Conservation (phyloP, 176 grass and related monocot species). For the Otatea glauca region DNA sequence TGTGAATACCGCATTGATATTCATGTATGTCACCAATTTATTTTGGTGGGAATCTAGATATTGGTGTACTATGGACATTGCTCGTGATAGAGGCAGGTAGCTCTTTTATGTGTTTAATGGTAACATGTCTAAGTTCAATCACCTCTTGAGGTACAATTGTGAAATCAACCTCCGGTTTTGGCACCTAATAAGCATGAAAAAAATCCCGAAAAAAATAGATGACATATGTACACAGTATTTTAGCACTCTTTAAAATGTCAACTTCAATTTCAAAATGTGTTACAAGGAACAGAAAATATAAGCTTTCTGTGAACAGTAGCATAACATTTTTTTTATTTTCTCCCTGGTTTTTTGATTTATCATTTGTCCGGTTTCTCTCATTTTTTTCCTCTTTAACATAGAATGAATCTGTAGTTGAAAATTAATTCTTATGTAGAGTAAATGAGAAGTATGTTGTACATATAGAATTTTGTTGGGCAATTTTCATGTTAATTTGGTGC, state of each 20-base stretch:
- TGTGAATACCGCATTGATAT: slow-evolving; percentile 91
- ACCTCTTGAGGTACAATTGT: not conserved
- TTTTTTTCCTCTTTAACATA: not conserved
- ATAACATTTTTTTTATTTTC: not conserved
- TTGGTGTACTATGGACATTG: slow-evolving; percentile 99
- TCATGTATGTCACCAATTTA: slow-evolving; percentile 97
- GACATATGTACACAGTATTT: not conserved
- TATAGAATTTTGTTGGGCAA: not conserved
- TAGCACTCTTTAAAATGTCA: not conserved
- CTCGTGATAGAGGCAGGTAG: slow-evolving; percentile 84
- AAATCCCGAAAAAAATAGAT: not conserved
- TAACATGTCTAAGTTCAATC: not conserved
- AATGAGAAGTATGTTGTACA: not conserved
- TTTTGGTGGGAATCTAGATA: slow-evolving; percentile 99
- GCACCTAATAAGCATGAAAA: not conserved
- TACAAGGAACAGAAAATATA: not conserved
- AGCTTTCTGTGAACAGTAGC: not conserved
- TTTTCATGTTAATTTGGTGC: not conserved
- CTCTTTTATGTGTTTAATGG: not conserved
- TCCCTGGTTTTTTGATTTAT: not conserved
- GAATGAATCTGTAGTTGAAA: not conserved
- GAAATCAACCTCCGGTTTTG: not conserved
- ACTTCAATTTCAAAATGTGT: not conserved
- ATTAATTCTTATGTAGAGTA: not conserved
- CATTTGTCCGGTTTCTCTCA: not conserved